Evolutionary conservation across 768 basidiomycete genomes (phyloP).

Genomic region (Collybiopsis confluens): DNA sequence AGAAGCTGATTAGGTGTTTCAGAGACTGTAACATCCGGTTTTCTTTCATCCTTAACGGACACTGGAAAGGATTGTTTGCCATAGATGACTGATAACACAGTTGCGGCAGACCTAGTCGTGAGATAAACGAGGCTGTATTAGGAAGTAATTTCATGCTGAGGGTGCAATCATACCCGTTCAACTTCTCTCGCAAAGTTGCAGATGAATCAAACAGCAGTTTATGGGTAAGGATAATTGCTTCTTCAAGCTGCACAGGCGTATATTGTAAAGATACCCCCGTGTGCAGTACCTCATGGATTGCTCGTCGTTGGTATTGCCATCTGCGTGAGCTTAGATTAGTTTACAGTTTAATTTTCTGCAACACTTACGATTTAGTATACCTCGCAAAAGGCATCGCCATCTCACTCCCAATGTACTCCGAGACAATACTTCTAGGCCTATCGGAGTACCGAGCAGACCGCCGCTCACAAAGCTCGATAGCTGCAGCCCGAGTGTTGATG

Average conservation of each 20-base stretch:
- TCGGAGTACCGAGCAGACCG: conserved; percentile 3
- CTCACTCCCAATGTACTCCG: not conserved
- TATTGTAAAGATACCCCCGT: not conserved
- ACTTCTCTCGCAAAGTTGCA: not conserved
- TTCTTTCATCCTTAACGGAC: not conserved
- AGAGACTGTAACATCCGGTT: not conserved
- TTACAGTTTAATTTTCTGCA: not conserved
- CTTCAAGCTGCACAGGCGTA: not conserved
- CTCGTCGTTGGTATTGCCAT: not conserved
- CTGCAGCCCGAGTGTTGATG: not conserved
- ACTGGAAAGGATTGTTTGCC: conserved; percentile 14
- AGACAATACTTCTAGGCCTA: not conserved
- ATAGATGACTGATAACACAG: not conserved
- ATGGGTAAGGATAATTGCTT: not conserved
- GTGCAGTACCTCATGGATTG: conserved; percentile 1
- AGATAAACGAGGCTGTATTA: not conserved
- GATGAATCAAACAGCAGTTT: not conserved
- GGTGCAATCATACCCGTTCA: not conserved
- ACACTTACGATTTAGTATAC: not conserved
- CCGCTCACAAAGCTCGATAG: not conserved
- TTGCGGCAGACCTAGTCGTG: not conserved
- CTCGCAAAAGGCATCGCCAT: not conserved
- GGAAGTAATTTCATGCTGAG: too few relatives aligned
- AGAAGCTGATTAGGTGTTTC: not conserved
- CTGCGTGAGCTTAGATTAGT: not conserved